These are phyloP conservation scores for Naegleria fowleri DNA, from an alignment of 208 protist genomes.

Conservation along the genomic window DNA sequence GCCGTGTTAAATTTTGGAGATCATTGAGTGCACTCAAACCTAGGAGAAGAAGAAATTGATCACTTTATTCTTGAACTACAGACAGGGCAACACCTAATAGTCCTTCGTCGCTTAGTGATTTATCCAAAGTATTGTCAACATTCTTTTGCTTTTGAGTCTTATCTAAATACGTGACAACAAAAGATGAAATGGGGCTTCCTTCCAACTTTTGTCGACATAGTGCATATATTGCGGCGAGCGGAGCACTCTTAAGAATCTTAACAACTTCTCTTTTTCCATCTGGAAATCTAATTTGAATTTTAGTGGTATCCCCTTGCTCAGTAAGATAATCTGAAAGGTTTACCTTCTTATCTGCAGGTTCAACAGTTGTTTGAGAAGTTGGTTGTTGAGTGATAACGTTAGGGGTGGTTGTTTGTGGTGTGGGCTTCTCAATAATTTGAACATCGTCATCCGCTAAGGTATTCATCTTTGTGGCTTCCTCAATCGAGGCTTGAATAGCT, in stretches of 20 bases:
- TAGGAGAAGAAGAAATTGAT: no score
- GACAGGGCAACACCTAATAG: not conserved
- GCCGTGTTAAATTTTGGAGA: no score
- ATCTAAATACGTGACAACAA: not conserved
- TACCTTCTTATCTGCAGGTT: not conserved
- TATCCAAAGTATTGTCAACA: not conserved
- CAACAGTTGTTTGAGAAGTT: not conserved
- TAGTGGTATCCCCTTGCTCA: not conserved
- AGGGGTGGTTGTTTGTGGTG: not conserved
- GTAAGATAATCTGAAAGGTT: not conserved
- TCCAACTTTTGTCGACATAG: not conserved
- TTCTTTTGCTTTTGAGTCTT: not conserved
- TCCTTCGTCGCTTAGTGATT: not conserved
- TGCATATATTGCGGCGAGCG: not conserved
- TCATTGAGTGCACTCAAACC: no score
- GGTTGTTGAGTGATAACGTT: not conserved
- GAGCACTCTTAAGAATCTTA: not conserved
- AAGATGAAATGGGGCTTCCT: not conserved
- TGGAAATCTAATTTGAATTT: not conserved
- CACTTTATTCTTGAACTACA: conserved; percentile 1
- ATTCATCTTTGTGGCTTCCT: not conserved
- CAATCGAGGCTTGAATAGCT: not conserved
- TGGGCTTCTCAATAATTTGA: not conserved
- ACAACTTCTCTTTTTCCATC: not conserved
- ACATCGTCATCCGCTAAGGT: not conserved